Base-by-base conservation (phyloP, 176 grass and related monocot genomes). In the Lolium multiflorum region DNA sequence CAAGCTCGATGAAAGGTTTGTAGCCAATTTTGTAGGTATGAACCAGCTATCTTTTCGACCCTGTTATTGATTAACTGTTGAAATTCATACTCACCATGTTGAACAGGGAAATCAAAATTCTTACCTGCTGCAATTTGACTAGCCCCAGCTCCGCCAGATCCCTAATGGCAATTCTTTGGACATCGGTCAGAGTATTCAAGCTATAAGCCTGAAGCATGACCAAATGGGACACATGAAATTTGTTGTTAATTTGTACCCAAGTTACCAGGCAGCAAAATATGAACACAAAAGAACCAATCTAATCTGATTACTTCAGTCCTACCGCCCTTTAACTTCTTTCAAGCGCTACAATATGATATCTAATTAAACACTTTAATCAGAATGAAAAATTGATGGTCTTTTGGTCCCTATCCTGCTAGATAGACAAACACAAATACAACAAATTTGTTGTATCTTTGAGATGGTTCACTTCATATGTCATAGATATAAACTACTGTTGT, bases 11-110 rank as follows among this genome's bases (percentile, higher is more conserved):
- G 93, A 95, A 70, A 98, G 96, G 61, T 95, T 94, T 74, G 91
- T 98, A 76, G 96, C 96, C 88, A 98, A 73, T 84, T 94, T 95
- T 76, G 96, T 95, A 79, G 96, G 96, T 91, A 98, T 92, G 78
- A 98, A 98, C 93, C 93, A 98, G 80, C 91, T 83, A 77, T 95
- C 93, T 62, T 92, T 94, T 81, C 90, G 86, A 24, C 91, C 96
- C 96, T 95, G 79, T 44, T 69, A 85, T 72, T 41, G 20, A 87
- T 79, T 62, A 61, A 44, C 26, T 79, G 20, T 49, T 35, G 11
- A 80, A 37, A 72, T 74, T 54, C 41, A 65, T 7, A 46, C 68
- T 80, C 73, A 78, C 61, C 43, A 37, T 55, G 5, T 59, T 76
- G 66, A 37, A 11, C 22, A 56, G 39, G 31, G 65, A 39, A 9